Evolutionary conservation across 1,284 basidiomycete species (phyloP).

Genomic region (Naganishia liquefaciens): DNA sequence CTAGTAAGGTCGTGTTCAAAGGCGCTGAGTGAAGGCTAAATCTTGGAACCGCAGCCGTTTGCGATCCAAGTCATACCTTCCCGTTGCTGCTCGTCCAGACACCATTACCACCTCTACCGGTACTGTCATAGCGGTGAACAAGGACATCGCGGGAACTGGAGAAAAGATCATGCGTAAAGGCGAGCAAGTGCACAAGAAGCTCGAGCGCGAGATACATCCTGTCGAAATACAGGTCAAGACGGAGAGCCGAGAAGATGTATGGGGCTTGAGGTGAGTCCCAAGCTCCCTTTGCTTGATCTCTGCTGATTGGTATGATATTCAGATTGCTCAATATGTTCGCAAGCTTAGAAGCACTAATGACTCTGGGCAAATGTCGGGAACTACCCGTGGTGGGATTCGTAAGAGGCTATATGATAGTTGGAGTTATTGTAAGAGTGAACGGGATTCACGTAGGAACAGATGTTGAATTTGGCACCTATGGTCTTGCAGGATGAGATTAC

Average conservation of each 20-base stretch:
- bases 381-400: constrained; percentile 70
- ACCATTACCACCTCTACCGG: constrained; percentile 66
- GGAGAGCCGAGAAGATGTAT: constrained; percentile 65
- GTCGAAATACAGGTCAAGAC: constrained; percentile 61
- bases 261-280: constrained; percentile 64
- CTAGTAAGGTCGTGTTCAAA: neutral
- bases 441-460: no score
- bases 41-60: constrained; percentile 40
- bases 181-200: constrained; percentile 68
- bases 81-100: constrained; percentile 61
- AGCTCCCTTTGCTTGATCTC: neutral
- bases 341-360: constrained; percentile 59
- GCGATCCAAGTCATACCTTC: constrained; percentile 58
- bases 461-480: neutral
- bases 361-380: constrained; percentile 63
- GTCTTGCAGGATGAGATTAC: constrained; percentile 60
- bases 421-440: constrained; percentile 62
- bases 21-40: neutral
- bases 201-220: constrained; percentile 73
- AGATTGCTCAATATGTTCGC: constrained; percentile 66
- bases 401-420: constrained; percentile 61
- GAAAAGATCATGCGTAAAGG: constrained; percentile 58
- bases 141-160: constrained; percentile 62
- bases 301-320: constrained; percentile 41
- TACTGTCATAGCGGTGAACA: constrained; percentile 66